phyloP scores from a whole-genome alignment of 805 yeast genomes.

The Kuraishia hungarica region DNA sequence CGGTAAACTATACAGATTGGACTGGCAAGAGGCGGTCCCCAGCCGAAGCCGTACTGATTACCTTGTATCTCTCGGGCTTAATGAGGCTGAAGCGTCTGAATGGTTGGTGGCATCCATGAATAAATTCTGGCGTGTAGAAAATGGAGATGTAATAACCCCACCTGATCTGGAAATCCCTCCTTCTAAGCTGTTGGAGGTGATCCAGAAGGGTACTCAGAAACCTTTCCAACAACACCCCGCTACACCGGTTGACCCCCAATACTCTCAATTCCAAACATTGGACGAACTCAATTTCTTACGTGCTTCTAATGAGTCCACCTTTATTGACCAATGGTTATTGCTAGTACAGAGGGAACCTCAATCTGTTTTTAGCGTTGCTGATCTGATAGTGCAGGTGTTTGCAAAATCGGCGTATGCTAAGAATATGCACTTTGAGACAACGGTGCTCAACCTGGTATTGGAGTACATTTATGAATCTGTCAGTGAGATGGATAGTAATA shows the following conservation, averaged over 20 bases:
- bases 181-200: constrained; percentile 23
- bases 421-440: constrained; percentile 23
- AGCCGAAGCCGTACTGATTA: constrained; percentile 26
- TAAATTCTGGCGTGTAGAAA: constrained; percentile 11
- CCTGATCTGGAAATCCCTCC: constrained; percentile 14
- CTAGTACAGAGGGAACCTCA: constrained; percentile 36
- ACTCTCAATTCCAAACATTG: constrained; percentile 24
- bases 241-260: constrained; percentile 28
- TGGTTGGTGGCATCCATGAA: constrained; percentile 14
- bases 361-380: constrained; percentile 24
- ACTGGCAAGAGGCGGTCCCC: constrained; percentile 30
- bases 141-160: constrained; percentile 11
- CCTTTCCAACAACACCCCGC: constrained; percentile 19
- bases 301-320: constrained; percentile 23
- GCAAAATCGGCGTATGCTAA: constrained; percentile 22
- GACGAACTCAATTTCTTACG: constrained; percentile 32
- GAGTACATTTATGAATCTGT: constrained; percentile 24
- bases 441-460: constrained; percentile 27
- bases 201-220: constrained; percentile 9
- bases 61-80: constrained; percentile 20
- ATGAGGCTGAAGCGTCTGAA: constrained; percentile 21
- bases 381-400: constrained; percentile 27
- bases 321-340: constrained; percentile 33
- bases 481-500: constrained; percentile 7
- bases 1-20: constrained; percentile 28